phyloP scores from a whole-genome alignment of 2,329 filamentous ascomycete species.

The Lecanicillium sp. region DNA sequence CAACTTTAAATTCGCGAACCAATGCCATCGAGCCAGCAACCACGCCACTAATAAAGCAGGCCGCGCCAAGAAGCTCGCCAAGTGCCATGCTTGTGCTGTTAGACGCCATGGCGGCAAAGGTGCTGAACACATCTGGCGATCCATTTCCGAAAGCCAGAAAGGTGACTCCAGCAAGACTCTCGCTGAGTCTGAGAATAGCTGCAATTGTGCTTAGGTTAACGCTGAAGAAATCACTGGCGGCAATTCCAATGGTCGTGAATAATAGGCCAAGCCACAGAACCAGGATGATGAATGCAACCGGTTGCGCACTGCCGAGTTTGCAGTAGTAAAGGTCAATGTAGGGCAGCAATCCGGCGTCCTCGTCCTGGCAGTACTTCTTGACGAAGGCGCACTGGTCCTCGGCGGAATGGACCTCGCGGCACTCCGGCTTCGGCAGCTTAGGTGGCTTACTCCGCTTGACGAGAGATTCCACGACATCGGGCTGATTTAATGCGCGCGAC shows the following conservation, averaged over 20 bases:
- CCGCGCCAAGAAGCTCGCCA: constrained; percentile 89
- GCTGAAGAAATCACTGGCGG: constrained; percentile 97
- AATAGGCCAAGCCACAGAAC: constrained; percentile 79
- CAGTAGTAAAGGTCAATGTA: constrained; percentile 94
- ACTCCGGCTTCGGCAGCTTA: constrained; percentile 40
- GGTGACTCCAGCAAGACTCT: constrained; percentile 92
- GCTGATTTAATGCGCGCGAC: constrained; percentile 8
- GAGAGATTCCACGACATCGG: constrained; percentile 12
- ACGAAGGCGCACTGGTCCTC: constrained; percentile 84
- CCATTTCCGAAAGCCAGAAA: constrained; percentile 97
- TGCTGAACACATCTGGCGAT: constrained; percentile 96
- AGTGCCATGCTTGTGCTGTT: constrained; percentile 96
- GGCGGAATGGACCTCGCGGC: constrained; percentile 69
- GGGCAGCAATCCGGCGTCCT: constrained; percentile 81
- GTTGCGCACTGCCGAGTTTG: constrained; percentile 56
- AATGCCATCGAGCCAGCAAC: constrained; percentile 96
- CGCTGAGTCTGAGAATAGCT: constrained; percentile 80
- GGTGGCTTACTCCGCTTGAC: constrained; percentile 17
- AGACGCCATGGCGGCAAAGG: constrained; percentile 94
- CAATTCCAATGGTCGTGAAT: constrained; percentile 95
- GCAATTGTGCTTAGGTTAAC: constrained; percentile 93
- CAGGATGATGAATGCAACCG: constrained; percentile 71
- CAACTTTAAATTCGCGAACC: constrained; percentile 89
- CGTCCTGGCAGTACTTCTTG: constrained; percentile 71
- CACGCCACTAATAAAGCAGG: constrained; percentile 91